Evolutionary conservation across 306 rosid genomes (phyloP).

Genomic region (Herpetospermum pedunculosum): DNA sequence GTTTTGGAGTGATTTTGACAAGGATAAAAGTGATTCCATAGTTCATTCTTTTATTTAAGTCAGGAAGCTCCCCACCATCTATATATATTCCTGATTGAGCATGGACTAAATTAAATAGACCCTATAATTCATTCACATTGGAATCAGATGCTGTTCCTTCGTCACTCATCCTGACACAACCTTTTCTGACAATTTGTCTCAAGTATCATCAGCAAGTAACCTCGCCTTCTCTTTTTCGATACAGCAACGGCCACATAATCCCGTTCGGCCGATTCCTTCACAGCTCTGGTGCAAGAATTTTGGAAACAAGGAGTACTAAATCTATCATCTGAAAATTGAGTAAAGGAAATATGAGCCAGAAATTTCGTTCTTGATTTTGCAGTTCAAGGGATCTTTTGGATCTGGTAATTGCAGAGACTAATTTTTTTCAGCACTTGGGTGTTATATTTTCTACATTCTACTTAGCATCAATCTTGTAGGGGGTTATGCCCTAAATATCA

Average conservation of each 20-base stretch:
- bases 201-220: conserved; percentile 9
- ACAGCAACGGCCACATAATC: conserved; percentile 98
- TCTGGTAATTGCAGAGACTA: background rate
- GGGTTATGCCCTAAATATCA: background rate
- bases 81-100: conserved; percentile 1
- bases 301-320: conserved; percentile 67
- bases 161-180: background rate
- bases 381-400: conserved; percentile 11
- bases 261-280: conserved; percentile 93
- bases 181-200: background rate
- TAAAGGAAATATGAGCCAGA: conserved; percentile 19
- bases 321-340: conserved; percentile 6
- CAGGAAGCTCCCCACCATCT: background rate
- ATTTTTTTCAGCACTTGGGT: background rate
- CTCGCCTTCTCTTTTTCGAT: conserved; percentile 4
- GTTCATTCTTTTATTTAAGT: background rate
- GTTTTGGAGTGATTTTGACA: too few relatives aligned
- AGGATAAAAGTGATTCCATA: background rate
- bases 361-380: conserved; percentile 14
- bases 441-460: background rate
- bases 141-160: background rate
- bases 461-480: background rate
- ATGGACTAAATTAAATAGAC: background rate
- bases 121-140: background rate
- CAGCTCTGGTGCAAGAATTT: conserved; percentile 96